Percentiles rank a stretch among this genome's conserved stretches.
Conservation (phyloP, 2,329 filamentous ascomycete genomes). For the Pyrenochaeta sp. region DNA sequence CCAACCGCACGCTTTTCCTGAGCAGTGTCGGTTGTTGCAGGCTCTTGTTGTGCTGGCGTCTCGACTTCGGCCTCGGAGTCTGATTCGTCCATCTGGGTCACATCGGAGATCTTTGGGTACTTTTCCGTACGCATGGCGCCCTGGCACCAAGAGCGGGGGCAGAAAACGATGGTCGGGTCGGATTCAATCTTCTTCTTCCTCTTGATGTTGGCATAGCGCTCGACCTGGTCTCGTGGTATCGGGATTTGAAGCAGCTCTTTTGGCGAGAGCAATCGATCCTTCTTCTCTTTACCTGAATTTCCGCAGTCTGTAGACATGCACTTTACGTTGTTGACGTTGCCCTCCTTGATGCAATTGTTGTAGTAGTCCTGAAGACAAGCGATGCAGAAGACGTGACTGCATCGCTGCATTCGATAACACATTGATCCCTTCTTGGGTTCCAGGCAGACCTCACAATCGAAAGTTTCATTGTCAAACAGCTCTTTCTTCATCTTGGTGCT, state of each 20-base stretch:
- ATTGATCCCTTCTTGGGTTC: conserved; percentile 87
- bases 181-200: conserved; percentile 92
- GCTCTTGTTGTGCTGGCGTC: conserved; percentile 1
- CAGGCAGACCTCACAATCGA: conserved; percentile 86
- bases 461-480: conserved; percentile 83
- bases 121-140: conserved; percentile 73
- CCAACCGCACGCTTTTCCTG: conserved; percentile 39
- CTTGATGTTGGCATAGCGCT: conserved; percentile 87
- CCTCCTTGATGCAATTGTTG: conserved; percentile 84
- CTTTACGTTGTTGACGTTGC: conserved; percentile 78
- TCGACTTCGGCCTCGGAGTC: conserved; percentile 48
- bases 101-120: conserved; percentile 56
- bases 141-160: conserved; percentile 90
- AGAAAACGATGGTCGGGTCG: conserved; percentile 91
- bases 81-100: conserved; percentile 49
- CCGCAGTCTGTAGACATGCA: conserved; percentile 84
- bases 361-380: conserved; percentile 91
- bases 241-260: conserved; percentile 73
- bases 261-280: conserved; percentile 75
- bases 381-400: conserved; percentile 89
- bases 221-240: conserved; percentile 69
- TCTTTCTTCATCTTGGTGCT: conserved; percentile 76
- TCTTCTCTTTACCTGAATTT: conserved; percentile 37
- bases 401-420: conserved; percentile 84
- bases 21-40: conserved; percentile 12